These are phyloP conservation scores for Craspedostauros australis DNA, from an alignment of 108 stramenopile genomes.

Conservation along the genomic window DNA sequence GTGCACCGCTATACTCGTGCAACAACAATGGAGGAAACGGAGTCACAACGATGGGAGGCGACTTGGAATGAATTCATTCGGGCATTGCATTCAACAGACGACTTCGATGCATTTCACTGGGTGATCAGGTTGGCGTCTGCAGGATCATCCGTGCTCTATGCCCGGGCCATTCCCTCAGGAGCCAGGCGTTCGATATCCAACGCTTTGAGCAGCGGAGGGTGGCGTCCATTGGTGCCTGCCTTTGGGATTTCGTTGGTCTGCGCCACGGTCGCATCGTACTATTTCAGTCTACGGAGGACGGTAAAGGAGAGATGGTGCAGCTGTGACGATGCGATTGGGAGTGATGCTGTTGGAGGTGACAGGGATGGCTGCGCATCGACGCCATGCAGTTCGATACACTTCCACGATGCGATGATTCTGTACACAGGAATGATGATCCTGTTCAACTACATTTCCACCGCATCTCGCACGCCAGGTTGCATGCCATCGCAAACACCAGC, in stretches of 20 bases:
- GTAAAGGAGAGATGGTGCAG: slow-evolving; percentile 41
- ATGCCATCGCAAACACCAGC: background rate
- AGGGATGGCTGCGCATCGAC: background rate
- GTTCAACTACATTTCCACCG: slow-evolving; percentile 42
- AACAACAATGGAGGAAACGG: too few species aligned
- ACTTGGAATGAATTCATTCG: slow-evolving; percentile 57
- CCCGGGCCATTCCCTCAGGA: background rate
- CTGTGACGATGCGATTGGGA: background rate
- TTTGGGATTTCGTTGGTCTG: slow-evolving; percentile 25
- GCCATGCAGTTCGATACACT: slow-evolving; percentile 9
- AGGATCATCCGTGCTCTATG: slow-evolving; percentile 5
- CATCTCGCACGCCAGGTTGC: slow-evolving; percentile 62
- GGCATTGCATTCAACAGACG: slow-evolving; percentile 52
- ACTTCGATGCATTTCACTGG: slow-evolving; percentile 68
- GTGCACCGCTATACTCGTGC: too few species aligned
- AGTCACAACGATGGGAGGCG: slow-evolving; percentile 20
- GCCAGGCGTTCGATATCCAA: slow-evolving; percentile 3
- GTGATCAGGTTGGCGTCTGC: slow-evolving; percentile 30
- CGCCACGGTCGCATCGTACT: slow-evolving; percentile 20
- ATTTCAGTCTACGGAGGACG: slow-evolving; percentile 14
- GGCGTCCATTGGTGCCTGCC: slow-evolving; percentile 23
- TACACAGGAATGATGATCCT: slow-evolving; percentile 59
- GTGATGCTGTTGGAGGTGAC: background rate
- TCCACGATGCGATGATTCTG: slow-evolving; percentile 37
- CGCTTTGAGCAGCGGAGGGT: slow-evolving; percentile 14